Base-by-base conservation (phyloP, 2,329 filamentous ascomycete species). In the Celoporthe dispersa region DNA sequence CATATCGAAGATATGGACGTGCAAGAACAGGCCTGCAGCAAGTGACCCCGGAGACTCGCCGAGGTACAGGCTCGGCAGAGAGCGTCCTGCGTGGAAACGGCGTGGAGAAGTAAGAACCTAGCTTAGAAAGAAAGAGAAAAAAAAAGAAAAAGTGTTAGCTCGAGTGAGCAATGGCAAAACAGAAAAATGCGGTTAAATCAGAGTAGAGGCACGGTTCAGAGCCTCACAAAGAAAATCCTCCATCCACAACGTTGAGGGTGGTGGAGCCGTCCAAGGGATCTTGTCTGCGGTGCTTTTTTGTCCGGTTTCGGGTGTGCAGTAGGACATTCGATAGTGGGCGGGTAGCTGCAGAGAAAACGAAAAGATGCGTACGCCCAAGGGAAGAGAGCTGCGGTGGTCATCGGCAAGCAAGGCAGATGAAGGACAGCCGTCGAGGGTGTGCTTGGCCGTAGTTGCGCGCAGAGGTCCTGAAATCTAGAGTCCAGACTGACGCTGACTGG, bases 401-500 rank as follows among this genome's bases (percentile, higher is more conserved):
- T 31, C 33, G 53, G 53, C 28, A 31, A 57, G 8, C 53, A 33
- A 33, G 53, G 51, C 25, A 57, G 12, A 31, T 19, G 53, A 31
- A 57, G 53, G n/a, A 28, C 9, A 11, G 51, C n/a, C n/a, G 51
- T 28, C 7, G 51, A 55, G 51, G 25, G n/a, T 55, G 51, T 28
- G 25, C 11, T n/a, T 25, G 51, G 51, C 51, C 11, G 28, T 57
- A 14, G 4, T 31, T 31, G 53, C n/a, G 53, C 7, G 53, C 28
- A 57, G 5, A 57, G 53, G 53, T 57, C 53, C 53, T 57, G 53
- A 57, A 57, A 57, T 57, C 28, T 31, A 7, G 6, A 31, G 28
- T 57, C 14, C 53, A 59, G 53, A 16, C 35, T 60, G 53, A 48
- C 19, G 64, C 55, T 67, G 66, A 67, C 39, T 67, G 66, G 66